Conservation (phyloP, 2,329 filamentous ascomycete species). For the Penicillium sp. region DNA sequence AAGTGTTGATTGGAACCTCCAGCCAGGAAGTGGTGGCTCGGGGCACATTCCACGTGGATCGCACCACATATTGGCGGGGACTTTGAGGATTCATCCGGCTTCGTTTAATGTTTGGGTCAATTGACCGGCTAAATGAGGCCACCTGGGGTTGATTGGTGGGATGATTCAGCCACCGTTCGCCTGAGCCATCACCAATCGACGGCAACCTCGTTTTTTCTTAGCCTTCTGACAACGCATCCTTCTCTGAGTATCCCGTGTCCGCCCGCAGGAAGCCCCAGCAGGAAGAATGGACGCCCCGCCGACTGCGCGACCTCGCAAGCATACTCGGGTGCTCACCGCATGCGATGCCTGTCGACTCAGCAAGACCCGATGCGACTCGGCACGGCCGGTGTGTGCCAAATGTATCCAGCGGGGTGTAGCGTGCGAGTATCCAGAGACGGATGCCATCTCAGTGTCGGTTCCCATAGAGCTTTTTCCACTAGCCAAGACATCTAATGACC, state of each 20-base stretch:
- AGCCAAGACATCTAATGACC: constrained; percentile 12
- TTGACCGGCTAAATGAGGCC: constrained; percentile 7
- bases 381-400: constrained; percentile 27
- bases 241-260: background rate
- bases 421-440: constrained; percentile 29
- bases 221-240: background rate
- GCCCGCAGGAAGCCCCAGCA: constrained; percentile 1
- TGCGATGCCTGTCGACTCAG: constrained; percentile 30
- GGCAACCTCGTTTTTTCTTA: background rate
- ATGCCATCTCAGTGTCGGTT: constrained; percentile 28
- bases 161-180: constrained; percentile 10
- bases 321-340: constrained; percentile 29
- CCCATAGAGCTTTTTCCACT: constrained; percentile 12
- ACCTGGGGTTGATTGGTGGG: constrained; percentile 11
- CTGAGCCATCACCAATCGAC: constrained; percentile 6
- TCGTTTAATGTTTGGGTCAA: background rate
- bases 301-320: constrained; percentile 21
- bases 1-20: constrained; percentile 41
- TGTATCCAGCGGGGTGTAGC: constrained; percentile 27
- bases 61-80: constrained; percentile 29
- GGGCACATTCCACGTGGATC: constrained; percentile 22
- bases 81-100: constrained; percentile 9
- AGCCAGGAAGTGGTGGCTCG: constrained; percentile 26
- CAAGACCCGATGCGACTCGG: constrained; percentile 31
- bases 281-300: constrained; percentile 20